A percentile compares a stretch with the other conserved stretches of the same genome.
phyloP scores from a whole-genome alignment of 768 basidiomycete species.

The Galerina sulciceps region DNA sequence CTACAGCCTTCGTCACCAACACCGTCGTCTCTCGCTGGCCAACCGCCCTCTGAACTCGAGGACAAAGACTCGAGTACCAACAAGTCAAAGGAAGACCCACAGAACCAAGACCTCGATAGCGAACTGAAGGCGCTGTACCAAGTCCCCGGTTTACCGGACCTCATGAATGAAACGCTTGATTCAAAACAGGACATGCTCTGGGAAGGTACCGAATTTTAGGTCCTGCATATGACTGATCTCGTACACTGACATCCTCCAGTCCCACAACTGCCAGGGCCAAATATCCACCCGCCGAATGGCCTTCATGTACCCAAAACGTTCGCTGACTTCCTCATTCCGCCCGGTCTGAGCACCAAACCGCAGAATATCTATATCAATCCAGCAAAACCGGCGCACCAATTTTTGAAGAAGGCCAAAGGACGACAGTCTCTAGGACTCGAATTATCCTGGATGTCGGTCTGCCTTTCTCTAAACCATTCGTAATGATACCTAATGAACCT shows the following conservation, averaged over 20 bases:
- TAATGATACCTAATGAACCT: neutral
- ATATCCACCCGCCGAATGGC: conserved; percentile 38
- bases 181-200: conserved; percentile 53
- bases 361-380: neutral
- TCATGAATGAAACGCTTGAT: conserved; percentile 61
- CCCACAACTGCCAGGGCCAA: conserved; percentile 59
- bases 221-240: neutral
- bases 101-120: conserved; percentile 26
- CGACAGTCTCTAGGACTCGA: conserved; percentile 59
- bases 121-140: conserved; percentile 36
- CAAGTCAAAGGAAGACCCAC: neutral
- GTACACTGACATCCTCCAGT: conserved; percentile 40
- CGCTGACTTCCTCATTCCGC: conserved; percentile 27
- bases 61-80: neutral
- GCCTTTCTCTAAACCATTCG: neutral
- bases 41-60: conserved; percentile 23
- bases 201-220: conserved; percentile 47
- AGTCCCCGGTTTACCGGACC: conserved; percentile 25
- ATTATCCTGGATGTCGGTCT: conserved; percentile 69
- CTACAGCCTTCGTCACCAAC: conserved; percentile 5
- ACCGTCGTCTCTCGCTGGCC: conserved; percentile 26
- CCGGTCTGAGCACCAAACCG: conserved; percentile 1
- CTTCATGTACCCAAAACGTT: conserved; percentile 36
- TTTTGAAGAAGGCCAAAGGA: conserved; percentile 62
- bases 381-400: conserved; percentile 22